Base-by-base conservation (phyloP, 805 yeast genomes). In the Kodamaea neixiangensis region DNA sequence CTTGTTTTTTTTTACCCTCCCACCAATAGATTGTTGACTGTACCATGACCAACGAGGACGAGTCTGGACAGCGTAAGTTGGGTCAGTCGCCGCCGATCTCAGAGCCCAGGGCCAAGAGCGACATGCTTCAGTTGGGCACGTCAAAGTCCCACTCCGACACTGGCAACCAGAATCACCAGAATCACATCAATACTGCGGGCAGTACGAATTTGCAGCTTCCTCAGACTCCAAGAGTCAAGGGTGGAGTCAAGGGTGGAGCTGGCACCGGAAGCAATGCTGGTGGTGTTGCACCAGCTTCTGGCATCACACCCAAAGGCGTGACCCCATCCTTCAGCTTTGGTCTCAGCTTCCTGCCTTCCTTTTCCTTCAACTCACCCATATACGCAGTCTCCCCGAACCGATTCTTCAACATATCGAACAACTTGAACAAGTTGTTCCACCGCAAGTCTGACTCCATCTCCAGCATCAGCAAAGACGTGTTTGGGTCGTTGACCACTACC, bases 311-410 rank as follows among this genome's bases (percentile, higher is more conserved):
- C 2, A 45, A 45, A 34, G 54, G 56, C 17, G 52, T 59, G 47
- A 68, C 73, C 10, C 72, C 74, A 1, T 62, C 72, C 6, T 71
- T 72, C 57, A 61, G 69, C 22, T 71, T 73, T 53, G 73, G 76
- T 6, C 55, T 72, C 25, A 72, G 71, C 34, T 69, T 72, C 46
- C 75, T 69, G 75, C 77, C 78, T 11, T 69, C 75, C n/a, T 71
- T 73, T 56, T 70, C 66, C 35, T 68, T 73, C 55, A 59, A 65
- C 46, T 67, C 75, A 9, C 77, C 77, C 5, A 48, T 69, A 18
- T 57, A 58, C 44, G 52, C 66, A n/a, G 57, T 67, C 5, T 71
- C 76, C 10, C 75, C 76, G 1, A 72, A 66, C 44, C 57, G 68
- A 43, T 63, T 71, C 49, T 62, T 70, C 51, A 66, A 62, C 44